Percentiles rank a stretch among this genome's conserved stretches.
These are phyloP conservation scores for Aureobasidium zeae DNA, from an alignment of 2,329 filamentous ascomycete species.

Conservation along the genomic window DNA sequence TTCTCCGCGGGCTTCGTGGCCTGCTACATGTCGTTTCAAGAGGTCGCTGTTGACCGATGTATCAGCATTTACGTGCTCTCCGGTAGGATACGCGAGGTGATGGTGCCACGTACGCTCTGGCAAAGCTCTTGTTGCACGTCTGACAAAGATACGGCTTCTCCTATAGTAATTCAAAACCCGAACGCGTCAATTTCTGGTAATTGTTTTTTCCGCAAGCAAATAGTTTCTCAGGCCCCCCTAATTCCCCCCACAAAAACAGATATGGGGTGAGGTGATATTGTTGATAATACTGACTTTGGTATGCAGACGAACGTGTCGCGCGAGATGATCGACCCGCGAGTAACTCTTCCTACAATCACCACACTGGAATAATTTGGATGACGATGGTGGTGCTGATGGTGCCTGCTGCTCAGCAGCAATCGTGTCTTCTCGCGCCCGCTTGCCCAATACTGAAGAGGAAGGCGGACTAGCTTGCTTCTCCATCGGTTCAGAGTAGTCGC, in stretches of 20 bases:
- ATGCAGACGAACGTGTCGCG: constrained; percentile 43
- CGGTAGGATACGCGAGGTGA: constrained; percentile 20
- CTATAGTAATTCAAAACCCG: constrained; percentile 21
- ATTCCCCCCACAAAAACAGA: no score
- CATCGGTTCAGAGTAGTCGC: constrained; percentile 5
- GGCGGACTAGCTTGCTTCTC: no score
- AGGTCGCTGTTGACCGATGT: constrained; percentile 33
- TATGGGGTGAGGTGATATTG: no score
- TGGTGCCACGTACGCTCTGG: constrained; percentile 32
- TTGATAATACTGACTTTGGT: constrained; percentile 19
- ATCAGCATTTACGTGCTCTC: constrained; percentile 27
- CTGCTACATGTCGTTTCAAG: constrained; percentile 42
- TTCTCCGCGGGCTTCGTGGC: constrained; percentile 32
- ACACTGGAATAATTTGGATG: constrained; percentile 37
- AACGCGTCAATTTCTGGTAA: no score
- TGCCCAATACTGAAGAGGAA: constrained; percentile 17
- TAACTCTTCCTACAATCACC: constrained; percentile 45
- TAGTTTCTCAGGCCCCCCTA: no score
- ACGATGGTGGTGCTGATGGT: constrained; percentile 1
- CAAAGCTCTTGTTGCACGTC: constrained; percentile 39
- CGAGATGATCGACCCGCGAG: constrained; percentile 43
- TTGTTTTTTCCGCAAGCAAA: no score
- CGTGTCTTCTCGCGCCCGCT: constrained; percentile 15
- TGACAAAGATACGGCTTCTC: constrained; percentile 40
- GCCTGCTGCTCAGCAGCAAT: neutral